phyloP scores from a whole-genome alignment of 2,329 filamentous ascomycete species.

The Diaporthe ilicicola region DNA sequence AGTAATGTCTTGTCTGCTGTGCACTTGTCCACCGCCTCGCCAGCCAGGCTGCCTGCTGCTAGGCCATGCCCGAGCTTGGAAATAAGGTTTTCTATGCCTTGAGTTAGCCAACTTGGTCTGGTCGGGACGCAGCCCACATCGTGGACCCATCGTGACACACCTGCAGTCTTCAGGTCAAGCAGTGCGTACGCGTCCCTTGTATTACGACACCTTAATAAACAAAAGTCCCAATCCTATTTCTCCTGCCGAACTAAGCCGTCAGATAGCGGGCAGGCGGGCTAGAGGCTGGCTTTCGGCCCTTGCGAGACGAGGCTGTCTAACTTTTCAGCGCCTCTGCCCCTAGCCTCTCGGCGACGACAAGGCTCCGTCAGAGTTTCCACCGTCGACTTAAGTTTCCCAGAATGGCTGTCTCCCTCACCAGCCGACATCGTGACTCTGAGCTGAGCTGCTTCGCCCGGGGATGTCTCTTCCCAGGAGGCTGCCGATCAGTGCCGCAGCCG shows the following conservation, averaged over 20 bases:
- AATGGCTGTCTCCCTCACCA: neutral
- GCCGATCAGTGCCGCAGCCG: constrained; percentile 11
- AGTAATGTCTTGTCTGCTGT: neutral
- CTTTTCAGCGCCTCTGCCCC: neutral
- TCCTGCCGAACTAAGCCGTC: constrained; percentile 1
- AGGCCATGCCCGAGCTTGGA: neutral
- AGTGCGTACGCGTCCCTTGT: constrained; percentile 9
- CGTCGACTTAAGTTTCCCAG: neutral
- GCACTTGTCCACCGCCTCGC: neutral
- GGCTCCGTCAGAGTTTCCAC: neutral
- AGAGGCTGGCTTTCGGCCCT: neutral
- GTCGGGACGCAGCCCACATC: constrained; percentile 10
- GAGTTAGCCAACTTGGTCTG: neutral
- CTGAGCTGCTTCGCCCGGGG: neutral
- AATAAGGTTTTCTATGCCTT: constrained; percentile 14
- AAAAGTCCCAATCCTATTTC: constrained; percentile 21
- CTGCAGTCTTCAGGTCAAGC: neutral
- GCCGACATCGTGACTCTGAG: neutral
- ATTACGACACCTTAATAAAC: constrained; percentile 20
- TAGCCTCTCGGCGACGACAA: neutral
- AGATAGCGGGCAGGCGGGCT: neutral
- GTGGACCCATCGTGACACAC: constrained; percentile 5
- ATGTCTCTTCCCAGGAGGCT: neutral
- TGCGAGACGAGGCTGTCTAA: constrained; percentile 7
- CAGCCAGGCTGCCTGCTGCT: neutral